Conservation (phyloP, 2,329 filamentous ascomycete genomes). For the Penicillium hordei region DNA sequence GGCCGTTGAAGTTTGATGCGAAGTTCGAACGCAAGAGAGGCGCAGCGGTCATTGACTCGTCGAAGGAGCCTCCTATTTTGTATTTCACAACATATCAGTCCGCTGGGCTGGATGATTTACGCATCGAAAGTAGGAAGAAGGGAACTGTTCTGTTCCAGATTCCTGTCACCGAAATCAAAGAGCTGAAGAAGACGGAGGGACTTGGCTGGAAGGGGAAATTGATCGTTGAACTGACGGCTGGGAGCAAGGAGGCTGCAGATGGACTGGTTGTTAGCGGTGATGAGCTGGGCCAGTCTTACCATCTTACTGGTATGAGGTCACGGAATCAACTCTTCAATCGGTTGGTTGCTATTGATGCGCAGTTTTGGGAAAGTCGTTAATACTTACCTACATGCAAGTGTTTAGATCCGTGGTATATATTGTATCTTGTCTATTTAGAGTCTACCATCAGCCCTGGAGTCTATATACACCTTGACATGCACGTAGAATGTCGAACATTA, state of each 20-base stretch:
- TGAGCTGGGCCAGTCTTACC: conserved; percentile 47
- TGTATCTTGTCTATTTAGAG: neutral
- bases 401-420: neutral
- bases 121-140: conserved; percentile 52
- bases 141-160: conserved; percentile 66
- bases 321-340: conserved; percentile 28
- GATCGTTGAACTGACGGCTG: conserved; percentile 74
- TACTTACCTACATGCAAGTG: neutral
- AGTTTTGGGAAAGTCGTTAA: conserved; percentile 28
- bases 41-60: conserved; percentile 62
- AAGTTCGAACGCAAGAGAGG: conserved; percentile 71
- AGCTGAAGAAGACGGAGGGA: conserved; percentile 77
- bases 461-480: neutral
- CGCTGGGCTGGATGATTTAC: conserved; percentile 41
- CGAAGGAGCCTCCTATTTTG: conserved; percentile 47
- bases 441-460: neutral
- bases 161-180: conserved; percentile 67
- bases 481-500: neutral
- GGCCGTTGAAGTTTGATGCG: conserved; percentile 74
- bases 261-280: conserved; percentile 67
- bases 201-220: conserved; percentile 83
- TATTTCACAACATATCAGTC: conserved; percentile 56
- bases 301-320: conserved; percentile 27
- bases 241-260: conserved; percentile 69
- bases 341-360: conserved; percentile 27